Conservation (phyloP, 2,329 filamentous ascomycete species). For the Stagonosporopsis rhizophila region DNA sequence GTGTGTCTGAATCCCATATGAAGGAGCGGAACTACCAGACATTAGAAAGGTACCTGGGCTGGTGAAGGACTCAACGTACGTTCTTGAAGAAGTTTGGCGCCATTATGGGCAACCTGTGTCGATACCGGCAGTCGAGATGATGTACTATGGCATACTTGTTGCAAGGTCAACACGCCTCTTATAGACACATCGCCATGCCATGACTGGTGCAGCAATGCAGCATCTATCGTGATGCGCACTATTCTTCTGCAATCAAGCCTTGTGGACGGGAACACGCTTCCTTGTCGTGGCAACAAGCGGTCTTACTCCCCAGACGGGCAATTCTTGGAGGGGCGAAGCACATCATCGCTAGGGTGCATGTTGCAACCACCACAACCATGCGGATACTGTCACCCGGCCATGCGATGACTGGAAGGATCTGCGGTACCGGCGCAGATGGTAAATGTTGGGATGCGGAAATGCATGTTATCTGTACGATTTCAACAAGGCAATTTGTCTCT, state of each 20-base stretch:
- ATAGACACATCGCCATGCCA: not conserved
- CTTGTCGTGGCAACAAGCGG: constrained; percentile 3
- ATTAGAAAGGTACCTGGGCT: not conserved
- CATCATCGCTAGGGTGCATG: constrained; percentile 10
- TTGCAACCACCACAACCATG: constrained; percentile 5
- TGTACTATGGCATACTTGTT: no score
- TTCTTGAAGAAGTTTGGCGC: not conserved
- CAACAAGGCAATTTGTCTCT: not conserved
- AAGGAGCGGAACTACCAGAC: constrained; percentile 16
- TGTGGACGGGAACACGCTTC: not conserved
- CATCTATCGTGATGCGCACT: constrained; percentile 5
- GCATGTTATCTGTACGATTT: no score
- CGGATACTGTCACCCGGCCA: not conserved
- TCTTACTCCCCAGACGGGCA: not conserved
- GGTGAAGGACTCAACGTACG: not conserved
- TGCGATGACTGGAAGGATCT: not conserved
- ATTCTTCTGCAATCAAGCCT: constrained; percentile 9
- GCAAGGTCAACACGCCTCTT: not conserved
- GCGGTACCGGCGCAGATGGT: not conserved
- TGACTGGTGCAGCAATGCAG: not conserved
- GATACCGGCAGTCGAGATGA: no score
- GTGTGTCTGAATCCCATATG: constrained; percentile 24
- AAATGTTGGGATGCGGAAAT: not conserved
- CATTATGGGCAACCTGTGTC: not conserved
- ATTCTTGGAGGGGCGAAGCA: constrained; percentile 10